Conservation (phyloP, 2,329 filamentous ascomycete species). For the Emergomyces pasteurianus region DNA sequence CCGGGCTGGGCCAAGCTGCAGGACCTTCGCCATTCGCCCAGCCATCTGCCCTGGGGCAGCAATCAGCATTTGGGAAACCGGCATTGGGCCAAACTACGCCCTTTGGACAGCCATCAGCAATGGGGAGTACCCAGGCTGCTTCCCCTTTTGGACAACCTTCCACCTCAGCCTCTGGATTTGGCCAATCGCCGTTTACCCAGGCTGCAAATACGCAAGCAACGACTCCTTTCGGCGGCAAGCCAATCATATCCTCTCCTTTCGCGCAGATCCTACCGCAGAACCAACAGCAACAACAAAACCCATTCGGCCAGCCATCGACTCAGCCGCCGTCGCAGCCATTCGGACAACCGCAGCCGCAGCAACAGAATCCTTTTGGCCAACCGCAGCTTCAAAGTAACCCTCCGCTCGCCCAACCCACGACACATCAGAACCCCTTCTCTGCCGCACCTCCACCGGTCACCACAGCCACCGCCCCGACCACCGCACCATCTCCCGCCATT, state of each 20-base stretch:
- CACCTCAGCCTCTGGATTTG: constrained; percentile 2
- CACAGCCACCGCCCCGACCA: constrained; percentile 9
- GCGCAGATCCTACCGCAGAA: constrained; percentile 14
- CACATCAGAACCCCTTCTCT: constrained; percentile 9
- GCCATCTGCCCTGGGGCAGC: constrained; percentile 7
- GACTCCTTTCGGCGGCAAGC: background rate
- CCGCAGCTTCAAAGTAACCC: background rate
- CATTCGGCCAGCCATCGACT: constrained; percentile 24
- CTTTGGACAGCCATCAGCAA: constrained; percentile 17
- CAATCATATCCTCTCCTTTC: constrained; percentile 11
- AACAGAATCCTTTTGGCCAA: background rate
- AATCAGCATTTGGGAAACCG: constrained; percentile 15
- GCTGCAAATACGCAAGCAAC: background rate
- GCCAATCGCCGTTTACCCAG: background rate
- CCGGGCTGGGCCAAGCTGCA: background rate
- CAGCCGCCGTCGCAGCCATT: constrained; percentile 12
- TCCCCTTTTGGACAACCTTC: constrained; percentile 23
- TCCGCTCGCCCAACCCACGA: constrained; percentile 11
- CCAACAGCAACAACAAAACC: constrained; percentile 22
- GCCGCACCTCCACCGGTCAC: background rate
- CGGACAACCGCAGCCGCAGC: background rate
- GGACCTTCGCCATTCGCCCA: constrained; percentile 20
- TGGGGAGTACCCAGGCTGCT: constrained; percentile 17
- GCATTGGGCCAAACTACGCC: constrained; percentile 26
- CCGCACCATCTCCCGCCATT: background rate